Base-by-base conservation (phyloP, 2,329 filamentous ascomycete genomes). In the Gnomoniopsis smithogilvyi region DNA sequence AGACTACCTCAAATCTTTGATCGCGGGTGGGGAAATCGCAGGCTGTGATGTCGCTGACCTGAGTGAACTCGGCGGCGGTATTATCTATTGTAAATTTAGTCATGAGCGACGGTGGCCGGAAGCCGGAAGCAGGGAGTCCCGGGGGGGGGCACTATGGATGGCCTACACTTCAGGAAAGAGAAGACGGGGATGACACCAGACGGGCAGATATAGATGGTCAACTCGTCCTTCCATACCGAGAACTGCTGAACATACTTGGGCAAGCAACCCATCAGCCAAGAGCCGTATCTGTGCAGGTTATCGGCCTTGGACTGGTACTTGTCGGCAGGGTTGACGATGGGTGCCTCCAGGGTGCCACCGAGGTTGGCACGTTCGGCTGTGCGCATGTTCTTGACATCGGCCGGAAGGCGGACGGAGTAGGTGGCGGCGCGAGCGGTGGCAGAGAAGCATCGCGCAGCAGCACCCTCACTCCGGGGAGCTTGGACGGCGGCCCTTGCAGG, bases 211-310 rank as follows among this genome's bases (percentile, higher is more conserved):
- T 96, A 94, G 74, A 97, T 91, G 68, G 90, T 92, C 72, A 99
- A 86, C 78, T 99, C 95, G 73, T 99, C 95, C 80, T 99, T 99
- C 95, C 95, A 99, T 58, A 99, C 94, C 14, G 93, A 96, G 80
- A 98, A 98, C 79, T 99, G 95, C 80, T 99, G 96, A 69, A 99
- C 86, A 78, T 96, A 97, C 82, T 97, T 98, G 69, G 95, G 96
- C 71, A 99, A 78, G 76, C 91, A 96, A 67, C 92, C 93, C 86
- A 99, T 94, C 70, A 99, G 80, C 84, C 96, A 99, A 72, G 96
- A 87, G 70, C 95, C 95, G 73, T 99, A 99, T 70, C 87, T 89
- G 82, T 99, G 95, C 72, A 98, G 81, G 72, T 88, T 84, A 66
- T 96, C 90, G 67, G 90, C 86, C 79, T 94, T 95, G 72, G 90